These are phyloP conservation scores for Hygrophorus russula DNA, from an alignment of 768 basidiomycete genomes.

Conservation along the genomic window DNA sequence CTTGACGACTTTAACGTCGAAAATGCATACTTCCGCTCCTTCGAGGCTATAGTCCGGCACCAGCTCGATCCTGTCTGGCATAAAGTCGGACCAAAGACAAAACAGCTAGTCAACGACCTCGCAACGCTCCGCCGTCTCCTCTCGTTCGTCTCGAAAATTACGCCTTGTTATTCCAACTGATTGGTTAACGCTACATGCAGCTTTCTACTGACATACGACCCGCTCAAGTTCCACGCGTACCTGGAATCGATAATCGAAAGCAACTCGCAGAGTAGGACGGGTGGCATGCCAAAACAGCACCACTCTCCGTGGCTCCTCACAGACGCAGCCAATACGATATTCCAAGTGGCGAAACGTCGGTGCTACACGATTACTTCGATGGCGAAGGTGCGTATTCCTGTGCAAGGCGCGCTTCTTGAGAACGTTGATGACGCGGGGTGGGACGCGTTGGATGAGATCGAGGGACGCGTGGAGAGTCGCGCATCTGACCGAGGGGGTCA, in stretches of 20 bases:
- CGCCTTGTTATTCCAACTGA: background rate
- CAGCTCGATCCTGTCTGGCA: constrained; percentile 96
- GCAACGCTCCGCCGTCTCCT: constrained; percentile 76
- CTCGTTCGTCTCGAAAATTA: constrained; percentile 34
- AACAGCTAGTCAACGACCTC: constrained; percentile 83
- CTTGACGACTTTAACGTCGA: constrained; percentile 88
- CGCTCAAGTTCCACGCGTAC: constrained; percentile 83
- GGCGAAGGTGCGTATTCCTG: constrained; percentile 12
- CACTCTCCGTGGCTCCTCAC: constrained; percentile 87
- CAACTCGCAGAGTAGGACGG: constrained; percentile 31
- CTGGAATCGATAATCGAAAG: constrained; percentile 78
- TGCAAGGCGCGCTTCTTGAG: constrained; percentile 26
- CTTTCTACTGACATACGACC: constrained; percentile 83
- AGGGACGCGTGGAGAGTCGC: constrained; percentile 23
- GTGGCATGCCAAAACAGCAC: constrained; percentile 43
- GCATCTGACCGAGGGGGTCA: constrained; percentile 17
- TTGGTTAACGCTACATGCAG: constrained; percentile 24
- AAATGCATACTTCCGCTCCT: constrained; percentile 88
- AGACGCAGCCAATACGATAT: constrained; percentile 82
- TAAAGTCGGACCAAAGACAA: constrained; percentile 86
- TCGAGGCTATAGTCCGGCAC: constrained; percentile 77
- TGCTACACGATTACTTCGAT: constrained; percentile 48
- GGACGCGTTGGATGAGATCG: constrained; percentile 57
- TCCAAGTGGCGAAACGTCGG: constrained; percentile 68
- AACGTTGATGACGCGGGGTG: constrained; percentile 67